A percentile compares a stretch with the other conserved stretches of the same genome.
Evolutionary conservation across 2,329 filamentous ascomycete species (phyloP).

Genomic region (Monosporascus cannonballus): DNA sequence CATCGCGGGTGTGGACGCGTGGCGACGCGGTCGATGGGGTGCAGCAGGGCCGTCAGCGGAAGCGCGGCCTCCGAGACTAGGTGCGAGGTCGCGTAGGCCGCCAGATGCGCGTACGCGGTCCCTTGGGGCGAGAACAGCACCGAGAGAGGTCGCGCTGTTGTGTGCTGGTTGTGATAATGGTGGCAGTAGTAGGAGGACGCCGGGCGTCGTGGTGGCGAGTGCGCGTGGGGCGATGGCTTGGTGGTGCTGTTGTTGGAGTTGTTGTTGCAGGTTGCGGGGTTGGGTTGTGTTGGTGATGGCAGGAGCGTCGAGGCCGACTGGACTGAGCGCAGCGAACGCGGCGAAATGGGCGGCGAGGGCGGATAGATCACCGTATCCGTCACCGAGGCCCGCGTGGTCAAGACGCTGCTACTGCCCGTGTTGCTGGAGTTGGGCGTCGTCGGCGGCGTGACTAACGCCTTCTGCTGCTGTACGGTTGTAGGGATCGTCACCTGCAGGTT

Average conservation of each 20-base stretch:
- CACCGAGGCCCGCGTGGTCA: conserved; percentile 6
- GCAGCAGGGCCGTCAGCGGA: conserved; percentile 57
- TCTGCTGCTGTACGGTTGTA: neutral
- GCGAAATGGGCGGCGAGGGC: conserved; percentile 31
- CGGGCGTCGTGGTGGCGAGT: conserved; percentile 6
- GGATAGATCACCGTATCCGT: conserved; percentile 19
- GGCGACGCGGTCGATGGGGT: conserved; percentile 54
- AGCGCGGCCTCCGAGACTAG: conserved; percentile 50
- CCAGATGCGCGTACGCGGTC: conserved; percentile 46
- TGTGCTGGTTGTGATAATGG: too few species aligned
- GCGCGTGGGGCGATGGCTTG: conserved; percentile 9
- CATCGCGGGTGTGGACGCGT: conserved; percentile 47
- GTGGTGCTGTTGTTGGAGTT: conserved; percentile 5
- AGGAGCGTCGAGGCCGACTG: conserved; percentile 30
- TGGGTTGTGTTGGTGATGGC: conserved; percentile 15
- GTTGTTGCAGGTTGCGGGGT: conserved; percentile 3
- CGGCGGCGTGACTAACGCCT: conserved; percentile 23
- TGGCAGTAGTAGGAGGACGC: conserved; percentile 8
- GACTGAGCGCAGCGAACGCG: conserved; percentile 27
- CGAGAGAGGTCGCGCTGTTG: conserved; percentile 40
- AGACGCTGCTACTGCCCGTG: conserved; percentile 5
- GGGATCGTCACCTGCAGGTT: conserved; percentile 5
- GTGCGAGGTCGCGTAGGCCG: conserved; percentile 50
- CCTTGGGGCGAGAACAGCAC: conserved; percentile 62
- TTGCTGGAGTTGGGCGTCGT: conserved; percentile 22